A percentile compares a stretch with the other conserved stretches of the same genome.
Conservation (phyloP, 2,329 filamentous ascomycete species). For the Penicillium nordicum region DNA sequence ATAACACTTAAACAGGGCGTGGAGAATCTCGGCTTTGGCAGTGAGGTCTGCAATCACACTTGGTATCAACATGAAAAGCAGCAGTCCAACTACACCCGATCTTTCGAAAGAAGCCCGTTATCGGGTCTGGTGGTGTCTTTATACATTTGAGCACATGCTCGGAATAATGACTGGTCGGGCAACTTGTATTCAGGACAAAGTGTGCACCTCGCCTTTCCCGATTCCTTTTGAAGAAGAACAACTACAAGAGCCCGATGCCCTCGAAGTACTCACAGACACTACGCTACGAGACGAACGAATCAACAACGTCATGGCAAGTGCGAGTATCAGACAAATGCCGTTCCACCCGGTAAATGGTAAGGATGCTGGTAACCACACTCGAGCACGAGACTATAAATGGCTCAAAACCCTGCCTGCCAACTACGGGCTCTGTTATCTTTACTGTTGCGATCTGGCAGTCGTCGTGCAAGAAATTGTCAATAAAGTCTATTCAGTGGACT, state of each 20-base stretch:
- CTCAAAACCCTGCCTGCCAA: conserved; percentile 36
- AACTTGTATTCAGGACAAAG: conserved; percentile 42
- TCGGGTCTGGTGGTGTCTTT: conserved; percentile 47
- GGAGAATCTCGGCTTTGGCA: conserved; percentile 43
- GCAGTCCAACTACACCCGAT: conserved; percentile 35
- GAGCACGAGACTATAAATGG: conserved; percentile 32
- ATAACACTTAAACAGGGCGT: conserved; percentile 32
- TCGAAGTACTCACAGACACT: conserved; percentile 33
- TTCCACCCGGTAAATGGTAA: conserved; percentile 30
- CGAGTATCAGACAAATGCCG: conserved; percentile 31
- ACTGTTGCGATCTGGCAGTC: conserved; percentile 39
- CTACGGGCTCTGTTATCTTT: conserved; percentile 38
- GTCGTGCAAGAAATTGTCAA: conserved; percentile 43
- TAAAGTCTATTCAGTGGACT: conserved; percentile 42
- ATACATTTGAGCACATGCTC: conserved; percentile 44
- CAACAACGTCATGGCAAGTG: conserved; percentile 32
- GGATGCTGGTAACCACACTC: conserved; percentile 21
- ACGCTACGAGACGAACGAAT: conserved; percentile 32
- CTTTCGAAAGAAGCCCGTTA: conserved; percentile 46
- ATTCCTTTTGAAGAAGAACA: conserved; percentile 42
- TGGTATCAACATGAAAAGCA: conserved; percentile 46
- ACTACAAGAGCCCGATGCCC: conserved; percentile 32
- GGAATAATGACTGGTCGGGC: conserved; percentile 47
- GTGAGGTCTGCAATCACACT: conserved; percentile 44
- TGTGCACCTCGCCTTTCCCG: conserved; percentile 44